Conservation (phyloP, 140 eudicot genomes). For the Oenanthe javanica region DNA sequence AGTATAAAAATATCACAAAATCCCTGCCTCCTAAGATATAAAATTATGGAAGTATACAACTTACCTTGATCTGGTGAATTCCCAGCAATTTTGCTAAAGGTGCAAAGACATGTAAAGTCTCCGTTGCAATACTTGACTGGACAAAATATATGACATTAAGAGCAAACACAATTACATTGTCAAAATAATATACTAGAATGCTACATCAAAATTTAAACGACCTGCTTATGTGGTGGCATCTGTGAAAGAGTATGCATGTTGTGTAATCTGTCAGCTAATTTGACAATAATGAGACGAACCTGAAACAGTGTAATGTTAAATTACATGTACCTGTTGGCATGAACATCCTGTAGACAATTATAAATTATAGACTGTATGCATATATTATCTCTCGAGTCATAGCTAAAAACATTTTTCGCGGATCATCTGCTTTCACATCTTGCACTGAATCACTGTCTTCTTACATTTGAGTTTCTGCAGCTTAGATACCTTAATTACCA, state of each 20-base stretch:
- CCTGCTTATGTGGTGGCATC: conserved; percentile 99
- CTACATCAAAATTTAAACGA: conserved; percentile 1
- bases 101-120: conserved; percentile 96
- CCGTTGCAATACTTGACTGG: conserved; percentile 92
- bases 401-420: conserved; percentile 86
- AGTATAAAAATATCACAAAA: background rate
- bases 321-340: conserved; percentile 7
- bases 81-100: conserved; percentile 93
- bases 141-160: conserved; percentile 16
- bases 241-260: conserved; percentile 97
- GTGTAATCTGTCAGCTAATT: conserved; percentile 96
- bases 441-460: conserved; percentile 69
- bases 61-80: conserved; percentile 94
- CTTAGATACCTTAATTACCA: conserved; percentile 71
- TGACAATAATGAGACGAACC: conserved; percentile 97
- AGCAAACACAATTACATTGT: background rate
- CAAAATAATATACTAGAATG: background rate
- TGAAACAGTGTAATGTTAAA: conserved; percentile 25
- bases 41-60: background rate
- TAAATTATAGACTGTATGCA: background rate
- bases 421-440: conserved; percentile 92
- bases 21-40: background rate
- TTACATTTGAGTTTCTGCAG: conserved; percentile 85
- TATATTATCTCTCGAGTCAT: conserved; percentile 85
- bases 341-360: conserved; percentile 7